phyloP scores from a whole-genome alignment of 148 eudicot species.

The Diospyros kaki region DNA sequence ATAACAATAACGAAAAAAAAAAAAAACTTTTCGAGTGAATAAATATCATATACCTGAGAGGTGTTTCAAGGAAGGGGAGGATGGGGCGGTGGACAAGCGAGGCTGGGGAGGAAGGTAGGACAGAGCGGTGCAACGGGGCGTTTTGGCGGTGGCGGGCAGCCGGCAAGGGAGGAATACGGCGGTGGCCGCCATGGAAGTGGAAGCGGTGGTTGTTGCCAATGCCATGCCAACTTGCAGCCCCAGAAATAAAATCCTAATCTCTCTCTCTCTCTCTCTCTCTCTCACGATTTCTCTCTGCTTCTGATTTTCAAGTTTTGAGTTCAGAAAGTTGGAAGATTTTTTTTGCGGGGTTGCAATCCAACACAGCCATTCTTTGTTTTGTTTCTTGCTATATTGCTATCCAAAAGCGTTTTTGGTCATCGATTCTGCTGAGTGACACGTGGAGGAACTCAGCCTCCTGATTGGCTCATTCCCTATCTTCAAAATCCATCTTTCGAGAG shows the following conservation, averaged over 20 bases:
- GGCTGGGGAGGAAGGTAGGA: constrained; percentile 50
- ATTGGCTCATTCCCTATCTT: constrained; percentile 42
- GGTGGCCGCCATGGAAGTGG: constrained; percentile 73
- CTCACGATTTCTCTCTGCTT: background rate
- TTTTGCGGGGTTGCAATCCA: background rate
- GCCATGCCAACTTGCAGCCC: constrained; percentile 27
- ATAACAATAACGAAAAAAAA: too few relatives aligned
- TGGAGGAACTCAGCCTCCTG: constrained; percentile 17
- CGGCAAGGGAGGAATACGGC: constrained; percentile 57
- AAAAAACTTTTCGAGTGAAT: too few relatives aligned
- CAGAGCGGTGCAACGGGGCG: constrained; percentile 45
- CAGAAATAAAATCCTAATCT: background rate
- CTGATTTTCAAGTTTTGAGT: too few relatives aligned
- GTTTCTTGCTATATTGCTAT: background rate
- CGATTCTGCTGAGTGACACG: constrained; percentile 22
- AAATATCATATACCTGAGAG: constrained; percentile 37
- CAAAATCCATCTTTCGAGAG: constrained; percentile 19
- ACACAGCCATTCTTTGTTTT: background rate
- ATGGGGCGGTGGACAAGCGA: constrained; percentile 18
- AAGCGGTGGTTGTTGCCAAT: constrained; percentile 11
- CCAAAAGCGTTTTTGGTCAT: background rate
- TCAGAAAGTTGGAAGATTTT: background rate
- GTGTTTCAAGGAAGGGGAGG: constrained; percentile 29
- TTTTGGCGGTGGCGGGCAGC: constrained; percentile 27
- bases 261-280: constrained; percentile 8